Percentiles rank a stretch among this genome's conserved stretches.
Conservation (phyloP, 805 yeast species). For the Lachancea quebecensis region DNA sequence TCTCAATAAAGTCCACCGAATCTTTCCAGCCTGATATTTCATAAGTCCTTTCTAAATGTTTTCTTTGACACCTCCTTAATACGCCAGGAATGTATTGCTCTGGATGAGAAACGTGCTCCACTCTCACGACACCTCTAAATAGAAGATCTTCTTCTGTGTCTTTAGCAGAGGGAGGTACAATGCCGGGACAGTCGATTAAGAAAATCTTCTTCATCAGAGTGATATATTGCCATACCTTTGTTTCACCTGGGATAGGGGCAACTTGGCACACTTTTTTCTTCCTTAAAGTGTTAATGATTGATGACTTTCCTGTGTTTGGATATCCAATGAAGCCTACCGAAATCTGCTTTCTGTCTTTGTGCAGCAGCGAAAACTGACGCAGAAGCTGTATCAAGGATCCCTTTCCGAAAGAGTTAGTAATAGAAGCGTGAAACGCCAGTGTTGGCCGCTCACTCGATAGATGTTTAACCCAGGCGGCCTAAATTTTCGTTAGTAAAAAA, state of each 20-base stretch:
- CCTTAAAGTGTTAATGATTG: constrained; percentile 88
- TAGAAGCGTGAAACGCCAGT: constrained; percentile 95
- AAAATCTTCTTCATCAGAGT: constrained; percentile 94
- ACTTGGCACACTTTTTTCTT: constrained; percentile 94
- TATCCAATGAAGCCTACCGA: constrained; percentile 97
- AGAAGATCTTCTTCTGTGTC: constrained; percentile 88
- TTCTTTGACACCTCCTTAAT: constrained; percentile 73
- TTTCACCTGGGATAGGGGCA: constrained; percentile 98
- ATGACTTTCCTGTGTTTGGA: constrained; percentile 97
- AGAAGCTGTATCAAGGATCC: constrained; percentile 90
- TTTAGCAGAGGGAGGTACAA: constrained; percentile 89
- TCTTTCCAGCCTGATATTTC: constrained; percentile 86
- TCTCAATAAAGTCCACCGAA: constrained; percentile 75
- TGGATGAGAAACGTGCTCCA: constrained; percentile 93
- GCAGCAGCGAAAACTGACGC: constrained; percentile 87
- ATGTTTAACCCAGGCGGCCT: constrained; percentile 99
- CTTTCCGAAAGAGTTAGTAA: constrained; percentile 95
- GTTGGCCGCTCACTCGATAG: constrained; percentile 89
- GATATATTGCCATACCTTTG: constrained; percentile 98
- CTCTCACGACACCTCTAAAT: constrained; percentile 96
- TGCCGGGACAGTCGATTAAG: constrained; percentile 97
- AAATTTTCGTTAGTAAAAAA: constrained; percentile 4
- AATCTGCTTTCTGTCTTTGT: constrained; percentile 88
- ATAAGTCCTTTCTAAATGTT: constrained; percentile 91
- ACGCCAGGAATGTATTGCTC: constrained; percentile 92